These are phyloP conservation scores for Eucalyptus decipiens DNA, from an alignment of 345 rosid genomes.

Conservation along the genomic window DNA sequence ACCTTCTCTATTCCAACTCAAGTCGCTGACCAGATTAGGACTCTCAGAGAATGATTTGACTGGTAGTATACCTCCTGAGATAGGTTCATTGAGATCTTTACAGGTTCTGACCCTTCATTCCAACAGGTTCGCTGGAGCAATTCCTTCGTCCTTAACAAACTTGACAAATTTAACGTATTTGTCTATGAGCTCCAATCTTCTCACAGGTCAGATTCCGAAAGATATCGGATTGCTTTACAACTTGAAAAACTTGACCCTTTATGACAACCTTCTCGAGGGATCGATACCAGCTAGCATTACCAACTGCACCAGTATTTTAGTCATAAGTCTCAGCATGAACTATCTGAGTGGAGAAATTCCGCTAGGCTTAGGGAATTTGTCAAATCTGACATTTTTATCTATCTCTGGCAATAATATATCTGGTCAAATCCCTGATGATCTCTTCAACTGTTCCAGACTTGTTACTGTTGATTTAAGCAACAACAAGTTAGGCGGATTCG, in stretches of 20 bases:
- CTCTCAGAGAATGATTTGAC: conserved; percentile 50
- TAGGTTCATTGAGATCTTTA: conserved; percentile 48
- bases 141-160: conserved; percentile 55
- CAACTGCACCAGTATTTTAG: conserved; percentile 51
- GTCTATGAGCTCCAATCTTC: conserved; percentile 42
- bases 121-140: conserved; percentile 45
- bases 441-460: conserved; percentile 58
- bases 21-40: conserved; percentile 42
- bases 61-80: conserved; percentile 40
- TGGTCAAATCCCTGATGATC: conserved; percentile 72
- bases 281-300: conserved; percentile 57
- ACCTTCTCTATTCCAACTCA: conserved; percentile 34
- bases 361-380: conserved; percentile 39
- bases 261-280: conserved; percentile 50
- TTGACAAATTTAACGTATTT: conserved; percentile 50
- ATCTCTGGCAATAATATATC: conserved; percentile 31
- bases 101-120: conserved; percentile 49
- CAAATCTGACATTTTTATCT: conserved; percentile 36
- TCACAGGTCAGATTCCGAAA: conserved; percentile 54
- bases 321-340: conserved; percentile 25
- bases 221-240: conserved; percentile 55
- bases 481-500: conserved; percentile 47
- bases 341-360: conserved; percentile 46
- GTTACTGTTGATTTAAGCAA: conserved; percentile 5
- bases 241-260: conserved; percentile 43